These are phyloP conservation scores for Bipolaris zeicola DNA, from an alignment of 2,329 filamentous ascomycete species.

Conservation along the genomic window DNA sequence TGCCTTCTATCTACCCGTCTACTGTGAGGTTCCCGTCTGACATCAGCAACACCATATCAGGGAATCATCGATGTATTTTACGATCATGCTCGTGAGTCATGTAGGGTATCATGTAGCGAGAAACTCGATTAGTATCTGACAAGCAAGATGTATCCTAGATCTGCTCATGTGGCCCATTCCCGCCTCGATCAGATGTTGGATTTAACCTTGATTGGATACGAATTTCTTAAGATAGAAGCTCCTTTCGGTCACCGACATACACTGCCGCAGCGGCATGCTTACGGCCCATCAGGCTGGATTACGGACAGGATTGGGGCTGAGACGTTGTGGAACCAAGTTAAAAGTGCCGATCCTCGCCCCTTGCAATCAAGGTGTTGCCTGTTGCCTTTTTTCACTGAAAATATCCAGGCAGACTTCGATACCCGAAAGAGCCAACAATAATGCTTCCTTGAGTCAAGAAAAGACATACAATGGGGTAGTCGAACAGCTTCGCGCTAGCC, in stretches of 20 bases:
- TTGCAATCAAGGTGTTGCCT: background rate
- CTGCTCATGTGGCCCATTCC: background rate
- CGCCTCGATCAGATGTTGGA: no score
- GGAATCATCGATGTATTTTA: no score
- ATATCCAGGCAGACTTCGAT: background rate
- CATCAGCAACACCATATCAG: background rate
- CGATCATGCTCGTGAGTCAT: background rate
- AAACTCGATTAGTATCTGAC: background rate
- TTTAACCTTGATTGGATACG: background rate
- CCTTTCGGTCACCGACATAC: background rate
- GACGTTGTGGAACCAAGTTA: background rate
- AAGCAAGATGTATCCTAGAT: background rate
- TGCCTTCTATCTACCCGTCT: background rate
- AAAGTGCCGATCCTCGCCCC: background rate
- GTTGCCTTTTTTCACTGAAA: no score
- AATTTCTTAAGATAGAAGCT: background rate
- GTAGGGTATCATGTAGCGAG: background rate
- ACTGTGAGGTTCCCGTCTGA: background rate
- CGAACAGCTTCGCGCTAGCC: background rate
- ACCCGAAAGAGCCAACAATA: background rate
- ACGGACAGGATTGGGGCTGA: background rate
- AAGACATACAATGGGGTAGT: background rate
- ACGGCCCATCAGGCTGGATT: background rate
- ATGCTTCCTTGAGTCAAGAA: background rate
- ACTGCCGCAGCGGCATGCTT: background rate